Percentiles rank a stretch among this genome's conserved stretches.
phyloP scores from a whole-genome alignment of 1,139 yeast species.

The Candida tropicalis region DNA sequence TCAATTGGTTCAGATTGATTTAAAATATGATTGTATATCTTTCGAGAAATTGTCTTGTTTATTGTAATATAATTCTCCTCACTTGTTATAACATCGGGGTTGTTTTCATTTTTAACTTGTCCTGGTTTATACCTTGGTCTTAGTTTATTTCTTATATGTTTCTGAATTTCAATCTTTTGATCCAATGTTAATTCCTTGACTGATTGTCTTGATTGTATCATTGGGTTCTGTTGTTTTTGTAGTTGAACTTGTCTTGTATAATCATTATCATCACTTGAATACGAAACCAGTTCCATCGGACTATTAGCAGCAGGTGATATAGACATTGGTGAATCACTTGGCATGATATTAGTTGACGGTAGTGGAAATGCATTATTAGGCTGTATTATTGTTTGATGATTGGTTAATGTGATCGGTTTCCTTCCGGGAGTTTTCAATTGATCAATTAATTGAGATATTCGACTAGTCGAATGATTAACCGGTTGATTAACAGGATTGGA shows the following conservation, averaged over 20 bases:
- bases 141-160: constrained; percentile 51
- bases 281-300: constrained; percentile 15
- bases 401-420: not conserved
- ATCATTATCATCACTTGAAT: constrained; percentile 16
- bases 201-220: not conserved
- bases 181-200: constrained; percentile 33
- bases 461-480: constrained; percentile 13
- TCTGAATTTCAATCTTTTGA: constrained; percentile 54
- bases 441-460: constrained; percentile 30
- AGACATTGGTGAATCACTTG: constrained; percentile 16
- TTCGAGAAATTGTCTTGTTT: constrained; percentile 43
- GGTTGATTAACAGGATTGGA: not conserved
- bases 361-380: constrained; percentile 8
- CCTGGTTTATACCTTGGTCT: constrained; percentile 44
- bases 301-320: constrained; percentile 17
- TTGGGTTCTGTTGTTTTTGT: not conserved
- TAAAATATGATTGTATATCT: constrained; percentile 41
- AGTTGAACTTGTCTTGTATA: constrained; percentile 7
- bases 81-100: constrained; percentile 24
- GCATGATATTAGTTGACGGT: not conserved
- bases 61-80: constrained; percentile 39
- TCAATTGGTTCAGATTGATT: constrained; percentile 7
- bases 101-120: constrained; percentile 6
- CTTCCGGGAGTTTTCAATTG: constrained; percentile 23
- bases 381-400: constrained; percentile 5